Percentiles rank a stretch among this genome's conserved stretches.
These are phyloP conservation scores for Carex kokanica DNA, from an alignment of 176 grass and related monocot species.

Conservation along the genomic window DNA sequence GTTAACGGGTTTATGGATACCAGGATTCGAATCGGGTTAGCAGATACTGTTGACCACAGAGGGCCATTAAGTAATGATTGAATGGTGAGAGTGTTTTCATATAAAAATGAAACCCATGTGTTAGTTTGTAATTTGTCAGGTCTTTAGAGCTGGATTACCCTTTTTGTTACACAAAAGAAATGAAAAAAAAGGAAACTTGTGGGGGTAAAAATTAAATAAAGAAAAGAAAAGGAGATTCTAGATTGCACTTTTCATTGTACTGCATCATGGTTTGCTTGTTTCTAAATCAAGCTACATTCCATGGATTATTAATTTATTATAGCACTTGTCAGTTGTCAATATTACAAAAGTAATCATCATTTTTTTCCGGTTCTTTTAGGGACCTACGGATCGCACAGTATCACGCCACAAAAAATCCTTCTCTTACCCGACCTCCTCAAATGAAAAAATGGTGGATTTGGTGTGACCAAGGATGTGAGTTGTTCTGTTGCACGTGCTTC, in stretches of 20 bases:
- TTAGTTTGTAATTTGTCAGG: slow-evolving; percentile 40
- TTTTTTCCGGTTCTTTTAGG: too few relatives aligned
- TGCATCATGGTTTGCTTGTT: slow-evolving; percentile 24
- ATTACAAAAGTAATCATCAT: too few relatives aligned
- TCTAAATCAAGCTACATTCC: slow-evolving; percentile 26
- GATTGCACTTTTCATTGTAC: too few relatives aligned
- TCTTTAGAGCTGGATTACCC: slow-evolving; percentile 87
- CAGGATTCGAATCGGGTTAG: neutral
- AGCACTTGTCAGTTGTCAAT: neutral
- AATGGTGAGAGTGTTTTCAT: neutral
- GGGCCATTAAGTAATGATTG: slow-evolving; percentile 7
- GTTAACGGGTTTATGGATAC: neutral
- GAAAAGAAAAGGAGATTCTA: neutral
- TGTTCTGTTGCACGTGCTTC: too few relatives aligned
- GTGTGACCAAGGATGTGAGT: too few relatives aligned
- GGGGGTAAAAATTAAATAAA: neutral
- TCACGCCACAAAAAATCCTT: too few relatives aligned
- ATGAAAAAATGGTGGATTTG: too few relatives aligned
- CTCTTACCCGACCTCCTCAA: too few relatives aligned
- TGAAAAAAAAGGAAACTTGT: slow-evolving; percentile 10
- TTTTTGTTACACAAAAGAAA: slow-evolving; percentile 42
- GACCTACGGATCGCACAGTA: too few relatives aligned
- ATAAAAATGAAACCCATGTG: slow-evolving; percentile 41
- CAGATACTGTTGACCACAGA: neutral
- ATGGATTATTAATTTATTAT: neutral